Evolutionary conservation across 1,139 yeast species (phyloP).

Genomic region (Magnusiomyces suaveolens): DNA sequence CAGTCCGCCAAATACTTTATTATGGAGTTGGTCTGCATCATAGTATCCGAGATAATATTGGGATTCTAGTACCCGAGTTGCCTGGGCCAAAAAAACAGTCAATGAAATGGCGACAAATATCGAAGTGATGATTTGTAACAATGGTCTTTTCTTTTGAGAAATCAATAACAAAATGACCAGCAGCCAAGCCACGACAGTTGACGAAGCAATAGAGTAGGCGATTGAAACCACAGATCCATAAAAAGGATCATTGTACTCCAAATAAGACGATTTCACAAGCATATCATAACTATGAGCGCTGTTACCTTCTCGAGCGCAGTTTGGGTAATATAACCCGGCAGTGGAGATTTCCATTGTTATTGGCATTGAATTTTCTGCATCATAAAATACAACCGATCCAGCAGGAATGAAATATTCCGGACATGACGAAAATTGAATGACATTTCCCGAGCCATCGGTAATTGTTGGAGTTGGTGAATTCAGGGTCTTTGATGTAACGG

Average conservation of each 20-base stretch:
- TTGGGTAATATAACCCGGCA: conserved; percentile 18
- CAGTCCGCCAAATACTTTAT: conserved; percentile 39
- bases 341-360: conserved; percentile 14
- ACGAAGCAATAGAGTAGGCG: conserved; percentile 29
- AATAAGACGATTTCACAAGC: conserved; percentile 2
- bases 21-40: conserved; percentile 46
- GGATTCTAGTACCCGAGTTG: conserved; percentile 21
- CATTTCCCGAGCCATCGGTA: background rate
- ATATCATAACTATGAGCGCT: conserved; percentile 4
- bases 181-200: conserved; percentile 32
- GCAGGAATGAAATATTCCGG: conserved; percentile 21
- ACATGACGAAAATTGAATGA: conserved; percentile 5
- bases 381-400: conserved; percentile 20
- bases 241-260: conserved; percentile 24
- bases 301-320: conserved; percentile 12
- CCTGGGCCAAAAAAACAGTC: conserved; percentile 26
- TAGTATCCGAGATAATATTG: conserved; percentile 44
- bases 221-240: conserved; percentile 31
- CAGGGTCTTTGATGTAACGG: conserved; percentile 10
- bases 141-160: conserved; percentile 29
- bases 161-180: conserved; percentile 27
- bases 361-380: conserved; percentile 14
- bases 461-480: background rate
- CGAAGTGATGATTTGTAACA: conserved; percentile 30
- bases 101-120: conserved; percentile 27